These are phyloP conservation scores for Arxiozyma heterogenica DNA, from an alignment of 1,139 yeast genomes.

Conservation along the genomic window DNA sequence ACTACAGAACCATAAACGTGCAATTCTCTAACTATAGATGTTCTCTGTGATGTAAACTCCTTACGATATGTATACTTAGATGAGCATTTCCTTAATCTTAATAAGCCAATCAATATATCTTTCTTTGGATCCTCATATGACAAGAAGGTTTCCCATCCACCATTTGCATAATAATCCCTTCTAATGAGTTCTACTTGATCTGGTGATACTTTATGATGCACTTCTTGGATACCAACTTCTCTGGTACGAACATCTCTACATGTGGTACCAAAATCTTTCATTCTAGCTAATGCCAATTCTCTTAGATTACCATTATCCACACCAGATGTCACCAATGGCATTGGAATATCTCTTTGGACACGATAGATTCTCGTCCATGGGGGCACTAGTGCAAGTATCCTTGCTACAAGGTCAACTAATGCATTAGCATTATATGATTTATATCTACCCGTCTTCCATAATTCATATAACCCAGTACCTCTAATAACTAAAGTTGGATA, in stretches of 20 bases:
- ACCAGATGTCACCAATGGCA: conserved; percentile 97
- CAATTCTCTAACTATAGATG: conserved; percentile 88
- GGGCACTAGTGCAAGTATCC: conserved; percentile 91
- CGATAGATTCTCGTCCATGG: conserved; percentile 99
- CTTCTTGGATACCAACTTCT: conserved; percentile 98
- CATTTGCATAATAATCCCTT: conserved; percentile 94
- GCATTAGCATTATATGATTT: conserved; percentile 93
- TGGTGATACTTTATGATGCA: conserved; percentile 93
- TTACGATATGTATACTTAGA: conserved; percentile 85
- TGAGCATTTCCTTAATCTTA: conserved; percentile 81
- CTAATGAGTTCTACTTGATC: conserved; percentile 94
- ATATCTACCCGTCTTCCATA: conserved; percentile 94
- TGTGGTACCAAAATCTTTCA: conserved; percentile 95
- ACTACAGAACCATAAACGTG: conserved; percentile 98
- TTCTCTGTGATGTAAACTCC: conserved; percentile 74
- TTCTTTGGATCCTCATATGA: conserved; percentile 96
- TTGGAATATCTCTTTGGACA: conserved; percentile 97
- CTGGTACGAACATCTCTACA: conserved; percentile 98
- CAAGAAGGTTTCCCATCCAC: conserved; percentile 97
- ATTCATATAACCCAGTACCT: conserved; percentile 94
- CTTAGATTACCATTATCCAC: conserved; percentile 96
- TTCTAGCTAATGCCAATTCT: conserved; percentile 90
- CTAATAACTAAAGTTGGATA: conserved; percentile 95
- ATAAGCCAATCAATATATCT: conserved; percentile 85
- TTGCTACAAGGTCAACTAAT: conserved; percentile 84